Evolutionary conservation across 2,329 filamentous ascomycete species (phyloP), one percentile per base, ranked within the genome.

Genomic region (Verticillium tricorpus): DNA sequence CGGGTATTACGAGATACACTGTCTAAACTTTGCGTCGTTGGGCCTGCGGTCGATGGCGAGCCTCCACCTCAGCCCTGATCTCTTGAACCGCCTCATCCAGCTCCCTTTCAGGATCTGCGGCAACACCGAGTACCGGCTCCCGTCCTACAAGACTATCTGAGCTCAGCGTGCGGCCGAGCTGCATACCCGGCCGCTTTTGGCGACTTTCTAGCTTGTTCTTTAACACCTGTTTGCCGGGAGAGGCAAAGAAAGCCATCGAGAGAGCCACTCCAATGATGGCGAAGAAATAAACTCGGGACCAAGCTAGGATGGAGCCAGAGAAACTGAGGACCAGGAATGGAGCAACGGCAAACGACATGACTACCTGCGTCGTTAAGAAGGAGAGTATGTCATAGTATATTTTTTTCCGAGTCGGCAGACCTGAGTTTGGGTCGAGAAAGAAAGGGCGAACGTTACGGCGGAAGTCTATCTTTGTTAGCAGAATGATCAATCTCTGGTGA

Each of bases 231-330:
- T 93, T 96, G 2, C 86, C 90, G 0, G 92, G 92, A 1, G 90
- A 92, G 50, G 88, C 84, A 71, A 98, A 97, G 78, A 97, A 89
- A 8, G 80, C 85, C 61, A 93, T 85, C 19, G 87, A 85, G 0
- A 77, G 73, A 11, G 80, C 76, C 1, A 90, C 90, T 67, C 87
- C 88, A 64, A 93, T 71, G 60, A 95, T 80, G 35, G 85, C 87
- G 76, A 96, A 99, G 78, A 93, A 98, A 77, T 97, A 95, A 39
- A 97, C 90, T 52, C 91, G 86, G 0, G 85, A 78, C 95, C 95
- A 99, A 62, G 91, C 89, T 2, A 82, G 78, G 52, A 96, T 75
- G 11, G 89, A 93, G 63, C 87, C 84, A 19, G 80, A 77, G 66
- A 97, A 86, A 25, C 82, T 82, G 28, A 99, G 88, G 45, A 97